Percentiles rank a stretch among this genome's conserved stretches.
Evolutionary conservation across 176 grass and related monocot species (phyloP).

Genomic region (Cenchrus americanus): DNA sequence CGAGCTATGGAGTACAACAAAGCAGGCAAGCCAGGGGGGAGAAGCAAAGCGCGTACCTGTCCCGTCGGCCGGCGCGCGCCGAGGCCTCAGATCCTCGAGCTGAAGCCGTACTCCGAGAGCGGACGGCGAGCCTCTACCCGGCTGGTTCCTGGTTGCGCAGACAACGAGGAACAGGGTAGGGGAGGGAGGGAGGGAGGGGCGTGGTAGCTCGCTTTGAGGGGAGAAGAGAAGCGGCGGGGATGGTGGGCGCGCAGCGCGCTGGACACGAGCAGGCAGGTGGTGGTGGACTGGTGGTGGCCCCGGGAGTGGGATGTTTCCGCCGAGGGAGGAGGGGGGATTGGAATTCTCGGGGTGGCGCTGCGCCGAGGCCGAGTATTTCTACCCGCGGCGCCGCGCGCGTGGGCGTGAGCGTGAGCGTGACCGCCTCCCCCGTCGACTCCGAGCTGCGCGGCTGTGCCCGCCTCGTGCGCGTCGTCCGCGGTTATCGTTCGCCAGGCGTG

Average conservation of each 20-base stretch:
- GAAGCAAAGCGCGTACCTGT: constrained; percentile 30
- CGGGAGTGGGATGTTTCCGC: constrained; percentile 40
- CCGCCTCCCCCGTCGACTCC: background rate
- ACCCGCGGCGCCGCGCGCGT: background rate
- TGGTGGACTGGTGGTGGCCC: background rate
- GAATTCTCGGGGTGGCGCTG: background rate
- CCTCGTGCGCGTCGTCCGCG: constrained; percentile 47
- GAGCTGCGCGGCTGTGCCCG: background rate
- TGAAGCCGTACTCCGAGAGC: background rate
- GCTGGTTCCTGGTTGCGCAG: background rate
- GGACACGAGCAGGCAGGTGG: background rate
- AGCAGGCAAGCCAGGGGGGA: background rate
- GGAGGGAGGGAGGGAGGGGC: background rate
- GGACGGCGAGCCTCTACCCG: background rate
- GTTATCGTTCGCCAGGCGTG: constrained; percentile 26
- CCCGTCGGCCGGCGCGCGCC: constrained; percentile 20
- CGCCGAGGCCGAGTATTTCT: constrained; percentile 38
- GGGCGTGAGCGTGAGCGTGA: background rate
- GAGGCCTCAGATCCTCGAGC: constrained; percentile 7
- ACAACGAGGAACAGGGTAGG: background rate
- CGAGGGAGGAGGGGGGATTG: background rate
- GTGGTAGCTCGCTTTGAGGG: background rate
- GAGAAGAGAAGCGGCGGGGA: background rate
- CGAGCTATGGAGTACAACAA: background rate
- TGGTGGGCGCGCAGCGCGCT: background rate